Base-by-base conservation (phyloP, 2,329 filamentous ascomycete genomes). In the Trichophyton verrucosum region DNA sequence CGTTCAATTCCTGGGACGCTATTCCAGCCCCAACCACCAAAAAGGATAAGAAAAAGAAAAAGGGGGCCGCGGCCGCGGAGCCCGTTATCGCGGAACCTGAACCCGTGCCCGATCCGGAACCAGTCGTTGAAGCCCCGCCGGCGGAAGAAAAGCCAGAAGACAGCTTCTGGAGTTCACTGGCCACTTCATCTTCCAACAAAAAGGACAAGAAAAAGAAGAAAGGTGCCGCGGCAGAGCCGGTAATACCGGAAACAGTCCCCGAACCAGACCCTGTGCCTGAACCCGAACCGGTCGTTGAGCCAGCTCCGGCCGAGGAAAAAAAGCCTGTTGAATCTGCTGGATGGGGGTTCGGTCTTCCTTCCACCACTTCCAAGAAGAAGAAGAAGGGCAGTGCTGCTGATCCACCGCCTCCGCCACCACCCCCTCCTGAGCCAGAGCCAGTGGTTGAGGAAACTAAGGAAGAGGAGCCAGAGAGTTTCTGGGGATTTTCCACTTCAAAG, bases 1-100 rank as follows among this genome's bases (percentile, higher is more conserved):
- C 24, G 22, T 24, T 42, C 9, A 65, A 69, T 57, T 63, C 67
- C 2, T 67, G 64, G n/a, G 61, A 60, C 49, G 62, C 71, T n/a
- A 7, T 57, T 44, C 71, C 62, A 71, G 69, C 61, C 64, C 65
- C 15, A 71, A 38, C 33, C 11, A 72, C 17, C 73, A 76, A 61
- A 58, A 47, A 65, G 59, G 66, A 68, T 51, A 64, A 66, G 44
- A 70, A 72, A 62, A 71, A 73, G 62, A 77, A 76, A 66, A 76
- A 74, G 58, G 73, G 76, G 67, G 59, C 59, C 3, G 40, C 58
- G 15, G 61, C 62, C 20, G 59, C 62, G 33, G 70, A 68, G 44
- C 13, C 33, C 4, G 55, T 38, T 9, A 24, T 22, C 11, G 7
- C 33, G 15, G 55, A 44, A 17, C n/a, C n/a, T 36, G 20, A 42